Evolutionary conservation across 2,329 filamentous ascomycete genomes (phyloP), one percentile per base, ranked within the genome.

Genomic region (Diaporthe citri): DNA sequence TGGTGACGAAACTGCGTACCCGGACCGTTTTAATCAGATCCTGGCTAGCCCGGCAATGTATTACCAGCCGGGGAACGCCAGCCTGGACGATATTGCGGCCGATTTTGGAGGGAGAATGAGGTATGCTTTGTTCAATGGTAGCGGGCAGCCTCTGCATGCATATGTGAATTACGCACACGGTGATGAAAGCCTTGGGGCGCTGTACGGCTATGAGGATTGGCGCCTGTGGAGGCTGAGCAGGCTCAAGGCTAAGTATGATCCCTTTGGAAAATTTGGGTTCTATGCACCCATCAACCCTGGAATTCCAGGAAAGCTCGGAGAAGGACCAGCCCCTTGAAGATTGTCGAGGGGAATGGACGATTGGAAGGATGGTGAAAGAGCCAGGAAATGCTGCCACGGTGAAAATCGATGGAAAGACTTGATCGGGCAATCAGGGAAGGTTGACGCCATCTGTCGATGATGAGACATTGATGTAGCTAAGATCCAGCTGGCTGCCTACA

Each of bases 181-280:
- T 15, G 73, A 70, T 6, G 75, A 76, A 70, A 71, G 48, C 17
- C 31, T 71, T 10, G 74, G 80, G 73, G 74, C 79, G 70, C 73
- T 79, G 76, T 84, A 84, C 72, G 82, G 82, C 1, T 59, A 74
- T 52, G 81, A 83, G 72, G 31, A 74, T 22, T 85, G 83, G 83
- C 78, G 82, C 3, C 77, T 81, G 75, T 71, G 81, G 41, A 79
- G 78, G 10, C 78, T 85, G 46, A 75, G 75, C 15, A 34, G 36
- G 0, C 77, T 85, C 73, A 85, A 85, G 78, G 36, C 76, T 5
- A 79, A 82, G 74, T 85, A 83, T 62, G 84, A 85, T 56, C 83
- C 83, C 1, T 55, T 55, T 28, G 46, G 22, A 2, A 69, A 69
- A 20, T 69, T 69, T 31, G 64, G 64, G 17, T 69, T 41, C 31